Base-by-base conservation (phyloP, 352 stramenopile genomes). In the Phytophthora pistaciae region DNA sequence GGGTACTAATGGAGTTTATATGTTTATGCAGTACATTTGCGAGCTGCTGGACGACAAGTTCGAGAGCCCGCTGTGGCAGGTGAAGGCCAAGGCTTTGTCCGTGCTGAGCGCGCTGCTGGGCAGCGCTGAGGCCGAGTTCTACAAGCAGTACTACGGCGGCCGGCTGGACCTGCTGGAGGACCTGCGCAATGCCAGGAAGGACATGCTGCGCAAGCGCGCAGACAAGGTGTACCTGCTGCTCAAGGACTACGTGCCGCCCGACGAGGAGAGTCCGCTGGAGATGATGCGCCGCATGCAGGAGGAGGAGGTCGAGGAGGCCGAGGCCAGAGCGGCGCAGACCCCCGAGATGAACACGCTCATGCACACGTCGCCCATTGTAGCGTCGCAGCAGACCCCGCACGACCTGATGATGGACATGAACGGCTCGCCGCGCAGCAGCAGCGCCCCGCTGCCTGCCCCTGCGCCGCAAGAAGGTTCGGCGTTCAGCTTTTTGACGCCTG, bases 21-120 rank as follows among this genome's bases (percentile, higher is more conserved):
- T 52, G 27, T 46, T 56, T 42, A 16, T 48, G 7, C 33, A 94
- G 83, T 96, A 96, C 60, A 71, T 93, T 31, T 95, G 89, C 60
- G 86, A 96, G 71, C 76, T 95, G 27, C 76, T 96, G n/a, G 83
- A 95, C 55, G 83, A 92, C 68, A 96, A 95, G 74, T 85, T 96
- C n/a, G 83, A 92, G 73, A 85, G 85, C 61, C 77, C 76, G 38
- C 42, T 96, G 58, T 96, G 89, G 89, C 89, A 95, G 63, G 83
- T 94, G 11, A 87, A 94, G 75, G 87, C 80, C 60, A 94, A 94
- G 66, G 87, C 89, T 7, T 54, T 96, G 57, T 92, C 87, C 0
- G 87, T 94, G 20, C 77, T 96, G 44, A 84, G 89, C 33, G 75
- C 86, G 11, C 63, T 94, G n/a, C 71, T 92, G 62, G 84, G 85